Evolutionary conservation across 192 early-diverging fungal genomes (phyloP), one percentile per base, ranked within the genome.

Genomic region (Rhizoclosmatium globosum): DNA sequence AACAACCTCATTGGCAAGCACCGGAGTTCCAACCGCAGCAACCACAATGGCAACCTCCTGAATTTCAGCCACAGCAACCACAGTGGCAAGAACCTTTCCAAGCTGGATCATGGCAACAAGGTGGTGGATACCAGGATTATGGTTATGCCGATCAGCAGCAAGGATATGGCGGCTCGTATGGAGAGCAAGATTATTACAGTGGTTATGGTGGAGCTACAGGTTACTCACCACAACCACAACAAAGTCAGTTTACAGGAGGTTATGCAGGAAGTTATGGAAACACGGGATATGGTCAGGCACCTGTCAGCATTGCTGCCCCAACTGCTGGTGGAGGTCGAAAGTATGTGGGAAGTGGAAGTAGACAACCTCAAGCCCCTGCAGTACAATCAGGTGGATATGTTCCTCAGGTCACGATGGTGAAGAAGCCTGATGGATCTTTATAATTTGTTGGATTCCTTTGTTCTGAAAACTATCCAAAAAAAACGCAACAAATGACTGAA

Each of bases 301-400:
- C 13, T 19, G 42, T 31, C 38, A 13, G 31, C 1, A 23, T 6
- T 13, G 38, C 6, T 0, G 41, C 7, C 6, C 13, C 31, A 31
- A 31, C 31, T 31, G 31, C 31, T 31, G 31, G 69, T 47, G 69
- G 69, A 56, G 50, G 69, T 3, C 45, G 69, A 38, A 71, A 71
- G 38, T 71, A 71, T 71, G 50, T 56, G 9, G 69, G 67, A 46
- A 13, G 67, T 6, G 46, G 23, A 17, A 6, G 44, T 13, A 31
- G 46, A 45, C 67, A 68, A 47, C 67, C 17, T 13, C 67, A 57
- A 68, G 67, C 67, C 38, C 13, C 67, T 45, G 44, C 2, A 68
- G 67, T 44, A 68, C 13, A n/a, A 23, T n/a, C 62, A 64, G 62
- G 62, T 19, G 62, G 15, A 31, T 64, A 64, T 41, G 62, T 64